Conservation (phyloP, 192 early-diverging fungal genomes). For the Coemansia reversa region DNA sequence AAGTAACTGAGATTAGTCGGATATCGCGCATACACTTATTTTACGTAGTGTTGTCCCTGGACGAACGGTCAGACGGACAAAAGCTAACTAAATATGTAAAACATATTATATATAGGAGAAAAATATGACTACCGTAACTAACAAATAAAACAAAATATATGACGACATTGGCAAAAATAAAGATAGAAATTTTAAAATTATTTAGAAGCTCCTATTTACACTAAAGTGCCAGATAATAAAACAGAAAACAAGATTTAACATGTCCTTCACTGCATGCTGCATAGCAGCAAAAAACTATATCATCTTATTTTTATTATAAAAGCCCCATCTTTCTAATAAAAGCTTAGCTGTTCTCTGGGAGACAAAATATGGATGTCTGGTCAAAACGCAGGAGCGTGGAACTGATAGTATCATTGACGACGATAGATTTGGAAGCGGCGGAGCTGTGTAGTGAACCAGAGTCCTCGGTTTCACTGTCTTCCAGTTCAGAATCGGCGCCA, state of each 20-base stretch:
- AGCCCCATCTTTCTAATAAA: not conserved
- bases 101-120: too few species aligned
- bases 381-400: conserved; percentile 9
- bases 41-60: too few species aligned
- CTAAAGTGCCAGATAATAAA: not conserved
- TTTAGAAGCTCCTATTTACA: not conserved
- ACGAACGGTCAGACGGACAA: too few species aligned
- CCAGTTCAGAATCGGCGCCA: conserved; percentile 38
- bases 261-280: too few species aligned
- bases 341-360: not conserved
- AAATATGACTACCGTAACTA: too few species aligned
- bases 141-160: too few species aligned
- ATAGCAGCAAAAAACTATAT: too few species aligned
- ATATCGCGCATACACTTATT: too few species aligned
- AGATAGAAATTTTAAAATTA: not conserved
- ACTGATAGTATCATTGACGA: not conserved
- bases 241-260: too few species aligned
- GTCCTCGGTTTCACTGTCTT: conserved; percentile 17
- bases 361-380: conserved; percentile 18
- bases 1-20: too few species aligned
- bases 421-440: not conserved
- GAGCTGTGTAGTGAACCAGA: not conserved
- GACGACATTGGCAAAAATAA: not conserved
- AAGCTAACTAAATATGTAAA: too few species aligned
- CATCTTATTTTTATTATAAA: not conserved